Base-by-base conservation (phyloP, 2,329 filamentous ascomycete genomes). In the Ilyonectria robusta region DNA sequence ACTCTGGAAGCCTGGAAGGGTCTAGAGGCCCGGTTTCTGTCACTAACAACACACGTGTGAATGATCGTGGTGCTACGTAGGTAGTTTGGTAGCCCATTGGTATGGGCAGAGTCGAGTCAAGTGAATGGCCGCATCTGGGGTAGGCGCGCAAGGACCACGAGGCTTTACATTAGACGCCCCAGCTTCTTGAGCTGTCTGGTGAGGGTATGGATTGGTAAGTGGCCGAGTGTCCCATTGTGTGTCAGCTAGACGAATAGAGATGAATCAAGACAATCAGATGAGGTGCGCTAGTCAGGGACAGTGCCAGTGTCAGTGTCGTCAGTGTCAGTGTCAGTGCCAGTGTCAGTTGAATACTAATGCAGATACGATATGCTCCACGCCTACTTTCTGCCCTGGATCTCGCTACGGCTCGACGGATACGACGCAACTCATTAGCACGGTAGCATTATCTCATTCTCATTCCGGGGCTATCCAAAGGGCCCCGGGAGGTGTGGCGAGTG, bases 81-180 rank as follows among this genome's bases (percentile, higher is more conserved):
- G 17, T 42, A 17, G n/a, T 17, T 19, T 17, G n/a, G n/a, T 26
- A 26, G 26, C 26, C 26, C 26, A 6, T 26, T 26, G 26, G 26
- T 26, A 26, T 26, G 23, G 21, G 10, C 13, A 11, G 35, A 37
- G 50, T 53, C 50, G 50, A 35, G 50, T 53, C 50, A 35, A 53
- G 50, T 53, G n/a, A 53, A 53, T 33, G 50, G 29, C 26, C 48
- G 48, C 48, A 51, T 51, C 48, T 11, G 31, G 48, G 31, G 26
- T 29, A 19, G 9, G 17, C 29, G 29, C 29, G 48, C 48, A 51
- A 31, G 29, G 48, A 33, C 26, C 48, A 51, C 13, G 9, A 33
- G 29, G 48, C 48, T 31, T 33, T 3, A 11, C n/a, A 19, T 35
- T n/a, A 53, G 29, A 51, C 19, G 11, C 48, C 17, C 26, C 33